Evolutionary conservation across 1,284 basidiomycete species (phyloP), one percentile per base, ranked within the genome.

Genomic region (Pseudozyma sp.): DNA sequence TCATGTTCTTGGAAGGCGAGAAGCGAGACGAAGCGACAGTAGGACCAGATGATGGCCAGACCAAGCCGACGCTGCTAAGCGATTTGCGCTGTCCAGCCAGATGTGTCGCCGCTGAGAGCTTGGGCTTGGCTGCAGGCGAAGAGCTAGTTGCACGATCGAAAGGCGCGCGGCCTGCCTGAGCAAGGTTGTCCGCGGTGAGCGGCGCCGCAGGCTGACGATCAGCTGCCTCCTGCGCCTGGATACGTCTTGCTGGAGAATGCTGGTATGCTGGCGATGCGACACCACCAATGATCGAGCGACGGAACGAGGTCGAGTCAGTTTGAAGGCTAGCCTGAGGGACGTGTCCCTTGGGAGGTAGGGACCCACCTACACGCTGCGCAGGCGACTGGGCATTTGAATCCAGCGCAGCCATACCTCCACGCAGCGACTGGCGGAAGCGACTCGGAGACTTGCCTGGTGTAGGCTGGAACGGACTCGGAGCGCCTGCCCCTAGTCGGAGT

Each of bases 201-300:
- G 70, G 70, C 35, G 65, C 65, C 14, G 42, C 52, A 19, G 64
- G 43, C 40, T 42, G 44, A 39, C 31, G 45, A 18, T 48, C 56
- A 7, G 42, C 56, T n/a, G 40, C 34, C n/a, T 61, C 58, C 34
- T 70, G 62, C 40, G 53, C 25, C 45, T 68, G 67, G 0, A 73
- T 59, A 1, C 80, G 71, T 18, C 67, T 59, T 1, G 80, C 74
- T 7, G 80, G 78, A 13, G 80, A 80, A 45, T 76, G 71, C 45
- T 65, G 50, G 58, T 79, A 81, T 12, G 52, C 45, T 10, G 79
- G 70, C 42, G 80, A 76, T 11, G 74, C 67, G 10, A 80, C 55
- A 25, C 71, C 78, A 31, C 78, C 79, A 5, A 77, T 76, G 58
- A 81, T 75, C 62, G 80, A 80, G 49, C 70, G 74, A 12, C 78